Conservation (phyloP, 768 basidiomycete species). For the Hypholoma sublateritium region DNA sequence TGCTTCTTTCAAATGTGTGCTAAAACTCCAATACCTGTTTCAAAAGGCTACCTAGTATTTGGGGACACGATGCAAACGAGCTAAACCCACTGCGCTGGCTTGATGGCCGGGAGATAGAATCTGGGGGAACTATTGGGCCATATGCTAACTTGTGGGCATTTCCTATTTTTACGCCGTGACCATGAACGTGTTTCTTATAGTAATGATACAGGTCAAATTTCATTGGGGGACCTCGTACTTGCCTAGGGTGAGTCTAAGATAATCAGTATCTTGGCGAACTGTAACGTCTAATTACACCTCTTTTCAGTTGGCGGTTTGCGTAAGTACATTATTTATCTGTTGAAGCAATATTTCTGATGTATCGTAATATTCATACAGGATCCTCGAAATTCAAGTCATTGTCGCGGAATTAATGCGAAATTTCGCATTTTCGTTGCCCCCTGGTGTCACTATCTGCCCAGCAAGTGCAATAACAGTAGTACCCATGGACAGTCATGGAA, state of each 20-base stretch:
- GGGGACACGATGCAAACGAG: conserved; percentile 7
- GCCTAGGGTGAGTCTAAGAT: conserved; percentile 4
- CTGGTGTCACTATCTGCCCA: background rate
- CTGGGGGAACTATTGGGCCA: conserved; percentile 1
- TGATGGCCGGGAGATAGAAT: background rate
- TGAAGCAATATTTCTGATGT: background rate
- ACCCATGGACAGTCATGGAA: background rate
- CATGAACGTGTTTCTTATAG: too few relatives aligned
- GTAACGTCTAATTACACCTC: background rate
- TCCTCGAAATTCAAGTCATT: conserved; percentile 7
- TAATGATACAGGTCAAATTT: background rate
- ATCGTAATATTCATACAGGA: background rate
- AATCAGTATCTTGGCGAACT: background rate
- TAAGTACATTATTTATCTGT: background rate
- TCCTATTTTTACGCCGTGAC: background rate
- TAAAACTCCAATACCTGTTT: background rate
- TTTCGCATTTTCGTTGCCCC: background rate
- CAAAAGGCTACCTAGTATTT: background rate
- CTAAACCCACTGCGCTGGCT: conserved; percentile 7
- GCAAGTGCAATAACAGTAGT: conserved; percentile 2
- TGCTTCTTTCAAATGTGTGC: background rate
- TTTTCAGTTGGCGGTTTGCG: conserved; percentile 8
- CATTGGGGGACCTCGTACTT: conserved; percentile 8
- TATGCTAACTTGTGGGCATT: conserved; percentile 7
- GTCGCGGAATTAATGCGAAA: background rate